These are phyloP conservation scores for Rhodofomes roseus DNA, from an alignment of 1,284 basidiomycete genomes.

Conservation along the genomic window DNA sequence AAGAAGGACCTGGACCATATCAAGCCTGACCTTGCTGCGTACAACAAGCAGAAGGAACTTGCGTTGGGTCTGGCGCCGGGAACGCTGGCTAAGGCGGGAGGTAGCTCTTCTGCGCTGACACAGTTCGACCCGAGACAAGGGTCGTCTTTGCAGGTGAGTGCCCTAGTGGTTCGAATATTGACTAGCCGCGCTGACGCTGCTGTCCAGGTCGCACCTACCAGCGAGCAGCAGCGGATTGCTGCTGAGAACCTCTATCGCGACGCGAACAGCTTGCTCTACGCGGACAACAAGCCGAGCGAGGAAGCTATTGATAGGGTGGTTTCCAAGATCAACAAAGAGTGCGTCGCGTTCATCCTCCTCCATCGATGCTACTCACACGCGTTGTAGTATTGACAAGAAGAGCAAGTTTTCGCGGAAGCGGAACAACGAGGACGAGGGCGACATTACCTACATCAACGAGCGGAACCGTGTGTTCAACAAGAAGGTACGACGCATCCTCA, in stretches of 20 bases:
- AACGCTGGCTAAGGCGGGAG: slow-evolving; percentile 44
- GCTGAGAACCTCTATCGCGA: slow-evolving; percentile 85
- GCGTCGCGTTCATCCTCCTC: slow-evolving; percentile 33
- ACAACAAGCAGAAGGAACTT: slow-evolving; percentile 84
- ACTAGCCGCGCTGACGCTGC: neutral
- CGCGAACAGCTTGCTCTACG: slow-evolving; percentile 87
- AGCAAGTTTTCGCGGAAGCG: slow-evolving; percentile 86
- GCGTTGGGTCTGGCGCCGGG: slow-evolving; percentile 73
- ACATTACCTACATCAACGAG: slow-evolving; percentile 99
- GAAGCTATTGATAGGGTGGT: slow-evolving; percentile 94
- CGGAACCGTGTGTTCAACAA: slow-evolving; percentile 99
- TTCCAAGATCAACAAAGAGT: slow-evolving; percentile 92
- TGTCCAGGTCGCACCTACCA: slow-evolving; percentile 46
- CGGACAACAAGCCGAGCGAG: slow-evolving; percentile 90
- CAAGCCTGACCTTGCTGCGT: slow-evolving; percentile 82
- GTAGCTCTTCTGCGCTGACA: slow-evolving; percentile 38
- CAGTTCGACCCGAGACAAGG: slow-evolving; percentile 47
- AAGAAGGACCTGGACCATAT: slow-evolving; percentile 86
- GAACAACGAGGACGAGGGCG: slow-evolving; percentile 87
- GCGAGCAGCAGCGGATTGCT: slow-evolving; percentile 62
- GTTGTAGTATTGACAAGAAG: slow-evolving; percentile 76
- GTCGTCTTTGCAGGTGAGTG: slow-evolving; percentile 37
- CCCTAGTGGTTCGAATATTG: neutral
- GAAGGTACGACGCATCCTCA: slow-evolving; percentile 57
- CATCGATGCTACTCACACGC: slow-evolving; percentile 7